Conservation (phyloP, 23 red algal species). For the Gracilaria caudata region DNA sequence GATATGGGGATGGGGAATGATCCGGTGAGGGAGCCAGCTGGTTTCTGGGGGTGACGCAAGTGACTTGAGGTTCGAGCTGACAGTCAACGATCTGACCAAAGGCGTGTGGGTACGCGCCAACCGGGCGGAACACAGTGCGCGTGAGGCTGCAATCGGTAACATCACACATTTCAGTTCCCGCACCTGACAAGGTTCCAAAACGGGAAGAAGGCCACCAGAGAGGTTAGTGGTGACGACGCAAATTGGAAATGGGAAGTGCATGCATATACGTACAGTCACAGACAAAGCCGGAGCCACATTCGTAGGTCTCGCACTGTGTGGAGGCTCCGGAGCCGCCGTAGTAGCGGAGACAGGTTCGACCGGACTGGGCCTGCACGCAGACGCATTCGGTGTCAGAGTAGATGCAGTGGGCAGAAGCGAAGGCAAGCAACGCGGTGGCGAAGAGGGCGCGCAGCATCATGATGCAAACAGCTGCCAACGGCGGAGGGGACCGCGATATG, state of each 20-base stretch:
- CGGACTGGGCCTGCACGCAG: not conserved
- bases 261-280: constrained; percentile 47
- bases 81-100: constrained; percentile 40
- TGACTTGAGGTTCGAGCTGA: constrained; percentile 24
- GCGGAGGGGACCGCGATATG: not conserved
- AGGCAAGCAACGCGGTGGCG: not conserved
- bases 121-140: constrained; percentile 20
- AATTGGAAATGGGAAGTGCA: not conserved
- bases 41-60: constrained; percentile 34
- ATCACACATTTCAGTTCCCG: constrained; percentile 36
- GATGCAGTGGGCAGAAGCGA: constrained; percentile 35
- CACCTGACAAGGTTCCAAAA: constrained; percentile 12
- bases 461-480: not conserved
- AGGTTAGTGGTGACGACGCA: constrained; percentile 1
- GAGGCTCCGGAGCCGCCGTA: constrained; percentile 26
- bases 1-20: not conserved
- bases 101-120: not conserved
- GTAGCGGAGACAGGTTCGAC: constrained; percentile 27
- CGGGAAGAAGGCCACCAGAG: not conserved
- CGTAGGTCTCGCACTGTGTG: constrained; percentile 35
- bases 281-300: constrained; percentile 32
- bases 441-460: constrained; percentile 10
- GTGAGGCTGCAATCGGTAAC: constrained; percentile 45
- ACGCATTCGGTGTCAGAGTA: constrained; percentile 43
- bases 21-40: not conserved